Conservation (phyloP, 192 early-diverging fungal species). For the Dissophora globulifera region DNA sequence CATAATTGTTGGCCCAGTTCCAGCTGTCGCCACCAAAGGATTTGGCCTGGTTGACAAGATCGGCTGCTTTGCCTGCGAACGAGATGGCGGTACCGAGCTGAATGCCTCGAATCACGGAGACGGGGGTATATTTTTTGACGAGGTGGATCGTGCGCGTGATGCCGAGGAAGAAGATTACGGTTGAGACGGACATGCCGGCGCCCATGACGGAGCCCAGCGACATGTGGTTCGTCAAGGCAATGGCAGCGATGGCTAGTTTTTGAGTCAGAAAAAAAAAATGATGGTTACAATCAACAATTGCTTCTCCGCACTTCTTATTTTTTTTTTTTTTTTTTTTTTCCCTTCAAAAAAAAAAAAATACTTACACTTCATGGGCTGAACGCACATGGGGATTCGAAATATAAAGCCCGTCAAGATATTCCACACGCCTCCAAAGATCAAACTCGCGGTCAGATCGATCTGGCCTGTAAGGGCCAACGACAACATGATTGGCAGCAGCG, state of each 20-base stretch:
- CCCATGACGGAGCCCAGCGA: constrained; percentile 75
- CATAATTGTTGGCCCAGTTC: constrained; percentile 78
- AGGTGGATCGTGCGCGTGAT: constrained; percentile 74
- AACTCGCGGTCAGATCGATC: constrained; percentile 77
- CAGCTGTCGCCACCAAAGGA: constrained; percentile 67
- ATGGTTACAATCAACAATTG: not conserved
- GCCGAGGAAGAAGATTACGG: constrained; percentile 72
- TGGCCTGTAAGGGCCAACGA: constrained; percentile 78
- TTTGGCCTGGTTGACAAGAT: constrained; percentile 61
- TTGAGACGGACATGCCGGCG: constrained; percentile 75
- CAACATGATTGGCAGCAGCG: constrained; percentile 88
- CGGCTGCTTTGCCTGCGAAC: constrained; percentile 75
- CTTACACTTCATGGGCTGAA: constrained; percentile 93
- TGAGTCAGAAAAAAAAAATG: not conserved
- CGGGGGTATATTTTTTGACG: constrained; percentile 76
- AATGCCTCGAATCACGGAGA: constrained; percentile 78
- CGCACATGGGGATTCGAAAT: constrained; percentile 88
- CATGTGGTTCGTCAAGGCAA: constrained; percentile 79
- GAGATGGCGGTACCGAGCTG: constrained; percentile 83
- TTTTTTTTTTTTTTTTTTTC: not conserved
- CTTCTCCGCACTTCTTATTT: not conserved
- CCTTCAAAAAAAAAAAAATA: not conserved
- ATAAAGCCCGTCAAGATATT: constrained; percentile 83
- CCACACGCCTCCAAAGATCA: constrained; percentile 91
- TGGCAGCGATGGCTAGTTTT: constrained; percentile 77